Conservation (phyloP, 2,329 filamentous ascomycete genomes). For the Monilinia polystroma region DNA sequence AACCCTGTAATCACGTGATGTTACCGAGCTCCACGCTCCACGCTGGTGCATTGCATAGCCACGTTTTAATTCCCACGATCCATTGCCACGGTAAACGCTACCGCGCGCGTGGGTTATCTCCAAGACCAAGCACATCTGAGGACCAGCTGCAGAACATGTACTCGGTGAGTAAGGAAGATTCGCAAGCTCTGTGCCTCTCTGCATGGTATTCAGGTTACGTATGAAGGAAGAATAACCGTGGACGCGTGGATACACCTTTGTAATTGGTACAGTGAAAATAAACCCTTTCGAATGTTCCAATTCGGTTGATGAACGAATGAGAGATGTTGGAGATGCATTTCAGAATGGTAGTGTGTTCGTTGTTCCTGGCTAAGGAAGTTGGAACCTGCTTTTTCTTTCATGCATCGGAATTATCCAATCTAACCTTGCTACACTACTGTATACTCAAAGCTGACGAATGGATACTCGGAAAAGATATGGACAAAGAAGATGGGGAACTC, state of each 20-base stretch:
- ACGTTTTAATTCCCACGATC: slow-evolving; percentile 7
- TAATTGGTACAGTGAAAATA: not conserved
- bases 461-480: too few relatives aligned
- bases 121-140: not conserved
- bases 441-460: too few relatives aligned
- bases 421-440: too few relatives aligned
- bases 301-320: not conserved
- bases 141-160: slow-evolving; percentile 4
- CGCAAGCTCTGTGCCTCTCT: not conserved
- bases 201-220: too few relatives aligned
- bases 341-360: not conserved
- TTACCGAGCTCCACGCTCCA: not conserved
- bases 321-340: not conserved
- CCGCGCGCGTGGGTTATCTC: slow-evolving; percentile 9
- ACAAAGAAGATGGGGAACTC: too few relatives aligned
- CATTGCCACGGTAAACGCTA: slow-evolving; percentile 1
- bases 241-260: not conserved
- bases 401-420: slow-evolving; percentile 7
- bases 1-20: not conserved
- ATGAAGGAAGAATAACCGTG: not conserved
- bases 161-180: not conserved
- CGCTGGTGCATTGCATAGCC: not conserved
- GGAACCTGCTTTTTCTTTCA: slow-evolving; percentile 12
- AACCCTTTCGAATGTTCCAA: not conserved
- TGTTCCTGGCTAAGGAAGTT: slow-evolving; percentile 17